Conservation (phyloP, 768 basidiomycete genomes). For the Tulasnella sp. region DNA sequence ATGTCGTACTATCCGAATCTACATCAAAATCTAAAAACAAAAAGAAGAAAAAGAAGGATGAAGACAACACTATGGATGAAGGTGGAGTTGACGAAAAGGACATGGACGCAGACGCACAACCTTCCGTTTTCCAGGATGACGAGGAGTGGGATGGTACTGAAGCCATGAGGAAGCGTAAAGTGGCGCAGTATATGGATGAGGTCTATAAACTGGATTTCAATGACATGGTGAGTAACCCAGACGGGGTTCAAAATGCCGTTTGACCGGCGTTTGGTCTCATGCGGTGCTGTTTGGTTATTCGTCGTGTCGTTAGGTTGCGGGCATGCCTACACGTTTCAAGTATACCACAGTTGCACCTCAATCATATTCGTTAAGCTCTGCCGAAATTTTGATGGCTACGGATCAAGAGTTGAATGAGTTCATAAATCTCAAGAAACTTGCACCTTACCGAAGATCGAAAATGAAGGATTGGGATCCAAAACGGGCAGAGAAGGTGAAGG, state of each 20-base stretch:
- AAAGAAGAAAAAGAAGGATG: conserved; percentile 35
- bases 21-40: conserved; percentile 45
- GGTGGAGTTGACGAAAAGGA: conserved; percentile 37
- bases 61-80: conserved; percentile 35
- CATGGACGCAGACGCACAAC: conserved; percentile 33
- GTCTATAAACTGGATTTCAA: conserved; percentile 88
- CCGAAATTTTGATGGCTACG: conserved; percentile 80
- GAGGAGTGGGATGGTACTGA: conserved; percentile 77
- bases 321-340: conserved; percentile 84
- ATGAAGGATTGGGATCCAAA: conserved; percentile 47
- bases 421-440: conserved; percentile 77
- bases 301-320: conserved; percentile 51
- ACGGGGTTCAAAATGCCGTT: background rate
- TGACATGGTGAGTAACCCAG: conserved; percentile 55
- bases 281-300: background rate
- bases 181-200: conserved; percentile 85
- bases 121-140: conserved; percentile 32
- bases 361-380: conserved; percentile 57
- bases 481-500: conserved; percentile 51
- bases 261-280: background rate
- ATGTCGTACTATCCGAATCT: conserved; percentile 11
- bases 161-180: conserved; percentile 69
- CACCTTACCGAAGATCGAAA: conserved; percentile 62
- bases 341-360: conserved; percentile 60
- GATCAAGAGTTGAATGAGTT: conserved; percentile 90